These are phyloP conservation scores for Candida incommunis DNA, from an alignment of 805 yeast species.

Conservation along the genomic window DNA sequence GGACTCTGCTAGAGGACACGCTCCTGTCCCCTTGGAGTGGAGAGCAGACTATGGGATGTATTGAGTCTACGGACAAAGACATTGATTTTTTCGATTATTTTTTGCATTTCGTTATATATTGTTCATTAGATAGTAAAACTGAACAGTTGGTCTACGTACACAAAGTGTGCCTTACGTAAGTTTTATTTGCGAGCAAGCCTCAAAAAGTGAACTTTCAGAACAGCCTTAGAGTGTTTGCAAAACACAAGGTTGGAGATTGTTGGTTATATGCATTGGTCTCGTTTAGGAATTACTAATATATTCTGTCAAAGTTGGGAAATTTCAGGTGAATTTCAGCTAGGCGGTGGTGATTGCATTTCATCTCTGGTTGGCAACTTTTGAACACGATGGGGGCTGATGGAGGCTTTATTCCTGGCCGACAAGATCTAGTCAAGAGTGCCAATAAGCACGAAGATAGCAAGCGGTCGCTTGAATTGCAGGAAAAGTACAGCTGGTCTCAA, in stretches of 20 bases:
- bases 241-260: no score
- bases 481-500: not conserved
- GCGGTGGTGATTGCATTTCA: no score
- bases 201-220: no score
- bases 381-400: slow-evolving; percentile 43
- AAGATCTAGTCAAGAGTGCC: slow-evolving; percentile 27
- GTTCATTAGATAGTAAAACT: not conserved
- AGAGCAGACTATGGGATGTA: not conserved
- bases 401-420: slow-evolving; percentile 51
- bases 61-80: not conserved
- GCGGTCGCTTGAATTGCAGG: not conserved
- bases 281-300: no score
- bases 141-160: slow-evolving; percentile 1
- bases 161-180: no score
- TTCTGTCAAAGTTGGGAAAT: no score
- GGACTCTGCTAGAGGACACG: not conserved
- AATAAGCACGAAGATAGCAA: not conserved
- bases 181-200: no score
- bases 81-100: slow-evolving; percentile 5
- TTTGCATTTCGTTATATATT: slow-evolving; percentile 18
- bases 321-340: no score
- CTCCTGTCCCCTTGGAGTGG: not conserved
- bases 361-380: no score
- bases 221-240: no score
- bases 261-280: no score